Base-by-base conservation (phyloP, 495 filamentous ascomycete species). In the Aspergillus baeticus region DNA sequence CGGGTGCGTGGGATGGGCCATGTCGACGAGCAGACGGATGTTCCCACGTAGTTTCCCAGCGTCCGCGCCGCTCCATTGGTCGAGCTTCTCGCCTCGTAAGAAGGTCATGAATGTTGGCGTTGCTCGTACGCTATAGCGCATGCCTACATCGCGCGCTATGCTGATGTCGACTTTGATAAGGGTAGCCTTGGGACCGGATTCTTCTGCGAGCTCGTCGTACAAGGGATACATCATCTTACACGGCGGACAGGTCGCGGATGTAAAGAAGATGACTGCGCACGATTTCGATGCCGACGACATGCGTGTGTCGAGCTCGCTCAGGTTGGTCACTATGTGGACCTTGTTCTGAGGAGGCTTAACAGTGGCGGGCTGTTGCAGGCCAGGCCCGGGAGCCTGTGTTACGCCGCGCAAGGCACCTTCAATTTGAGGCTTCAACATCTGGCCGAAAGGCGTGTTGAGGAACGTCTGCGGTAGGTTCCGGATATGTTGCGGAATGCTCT, bases 81-180 rank as follows among this genome's bases (percentile, higher is more conserved):
- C 85, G 10, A 89, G 78, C 68, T 92, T 84, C 50, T 85, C 65
- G 13, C 91, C 91, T 53, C 82, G 85, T 34, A 94, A 68, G 61
- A 91, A 96, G 2, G 91, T 92, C 63, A 93, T 88, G 67, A 97
- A 97, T 2, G 94, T 96, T 2, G 93, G 93, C 0, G 91, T 96
- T 22, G 87, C 85, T 7, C 79, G 78, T 50, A 97, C 81, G 37
- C 74, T 66, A 69, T 91, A 96, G 26, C 78, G 81, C 21, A 71
- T 70, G 29, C 76, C 81, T 29, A 93, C 82, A 46, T 91, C 87
- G 22, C 78, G 79, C 0, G 88, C 86, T 15, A 74, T 65, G 47
- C 82, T 83, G 42, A 87, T 81, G 61, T 98, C 94, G 15, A 94
- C 88, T 64, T 93, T 96, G 69, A 97, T 87, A 21, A 96, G 78